These are phyloP conservation scores for Aspergillus alliaceus DNA, from an alignment of 2,329 filamentous ascomycete genomes.

Conservation along the genomic window DNA sequence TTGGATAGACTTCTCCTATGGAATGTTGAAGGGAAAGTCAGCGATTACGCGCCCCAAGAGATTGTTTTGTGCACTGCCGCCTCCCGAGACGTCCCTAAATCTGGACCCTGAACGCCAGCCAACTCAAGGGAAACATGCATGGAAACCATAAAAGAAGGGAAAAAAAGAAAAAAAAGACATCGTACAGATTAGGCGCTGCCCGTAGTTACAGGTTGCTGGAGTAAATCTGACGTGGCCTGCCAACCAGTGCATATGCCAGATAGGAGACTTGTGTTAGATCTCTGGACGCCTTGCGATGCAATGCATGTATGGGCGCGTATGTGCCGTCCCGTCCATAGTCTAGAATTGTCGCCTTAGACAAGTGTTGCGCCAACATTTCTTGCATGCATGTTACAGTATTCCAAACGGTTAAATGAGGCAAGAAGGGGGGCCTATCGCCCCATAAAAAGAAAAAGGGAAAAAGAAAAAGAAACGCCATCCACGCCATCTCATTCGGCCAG, in stretches of 20 bases:
- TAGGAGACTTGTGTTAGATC: neutral
- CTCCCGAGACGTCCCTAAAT: neutral
- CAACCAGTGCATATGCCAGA: slow-evolving; percentile 3
- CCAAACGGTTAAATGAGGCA: neutral
- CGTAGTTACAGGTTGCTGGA: neutral
- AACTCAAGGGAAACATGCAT: neutral
- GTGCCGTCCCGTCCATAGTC: too few relatives aligned
- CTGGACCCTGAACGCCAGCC: neutral
- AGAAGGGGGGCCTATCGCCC: neutral
- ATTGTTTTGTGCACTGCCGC: neutral
- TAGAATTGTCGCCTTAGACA: neutral
- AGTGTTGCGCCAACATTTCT: neutral
- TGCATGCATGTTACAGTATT: neutral
- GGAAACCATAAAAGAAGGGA: neutral
- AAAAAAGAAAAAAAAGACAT: neutral
- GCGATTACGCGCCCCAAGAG: neutral
- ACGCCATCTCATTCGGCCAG: neutral
- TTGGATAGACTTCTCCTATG: neutral
- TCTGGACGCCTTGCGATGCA: slow-evolving; percentile 1
- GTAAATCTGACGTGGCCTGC: neutral
- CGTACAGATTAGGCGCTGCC: neutral
- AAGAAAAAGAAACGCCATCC: neutral
- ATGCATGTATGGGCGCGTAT: neutral
- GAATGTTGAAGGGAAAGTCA: neutral
- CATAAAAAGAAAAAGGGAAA: neutral